These are phyloP conservation scores for Ophiostoma triangulosporum DNA, from an alignment of 2,329 filamentous ascomycete species.

Conservation along the genomic window DNA sequence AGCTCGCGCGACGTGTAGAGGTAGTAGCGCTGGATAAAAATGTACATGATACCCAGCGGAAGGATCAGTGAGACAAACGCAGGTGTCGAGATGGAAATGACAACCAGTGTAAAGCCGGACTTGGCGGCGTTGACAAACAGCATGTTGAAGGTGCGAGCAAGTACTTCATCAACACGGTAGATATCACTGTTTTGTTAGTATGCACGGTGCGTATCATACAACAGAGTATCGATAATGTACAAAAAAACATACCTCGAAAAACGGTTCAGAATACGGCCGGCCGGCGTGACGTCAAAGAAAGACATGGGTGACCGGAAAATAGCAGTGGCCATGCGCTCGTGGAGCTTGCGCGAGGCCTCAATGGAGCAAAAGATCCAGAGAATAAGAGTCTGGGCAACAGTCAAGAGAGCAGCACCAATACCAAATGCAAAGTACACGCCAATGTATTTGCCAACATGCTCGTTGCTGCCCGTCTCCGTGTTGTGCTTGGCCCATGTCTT, in stretches of 20 bases:
- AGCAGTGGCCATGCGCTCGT: constrained; percentile 92
- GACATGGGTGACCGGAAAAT: constrained; percentile 98
- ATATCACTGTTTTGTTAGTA: constrained; percentile 35
- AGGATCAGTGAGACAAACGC: constrained; percentile 69
- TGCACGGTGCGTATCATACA: background rate
- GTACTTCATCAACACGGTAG: constrained; percentile 77
- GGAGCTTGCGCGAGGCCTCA: constrained; percentile 91
- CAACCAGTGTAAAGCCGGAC: constrained; percentile 69
- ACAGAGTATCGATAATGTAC: background rate
- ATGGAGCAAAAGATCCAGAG: constrained; percentile 99
- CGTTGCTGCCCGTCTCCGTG: constrained; percentile 51
- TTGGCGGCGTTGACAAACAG: constrained; percentile 63
- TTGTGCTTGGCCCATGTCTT: constrained; percentile 86
- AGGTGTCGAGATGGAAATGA: constrained; percentile 74
- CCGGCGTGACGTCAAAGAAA: constrained; percentile 95
- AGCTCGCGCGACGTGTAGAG: constrained; percentile 89
- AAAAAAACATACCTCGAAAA: constrained; percentile 55
- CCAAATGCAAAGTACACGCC: constrained; percentile 94
- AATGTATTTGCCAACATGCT: constrained; percentile 74
- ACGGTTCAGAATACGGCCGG: constrained; percentile 89
- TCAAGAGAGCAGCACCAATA: constrained; percentile 69
- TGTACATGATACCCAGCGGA: constrained; percentile 67
- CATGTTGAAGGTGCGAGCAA: constrained; percentile 98
- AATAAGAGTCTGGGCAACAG: constrained; percentile 84
- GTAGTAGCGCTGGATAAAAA: constrained; percentile 95